Evolutionary conservation across 2,329 filamentous ascomycete genomes (phyloP).

Genomic region (Nothomitra cinnamomea): DNA sequence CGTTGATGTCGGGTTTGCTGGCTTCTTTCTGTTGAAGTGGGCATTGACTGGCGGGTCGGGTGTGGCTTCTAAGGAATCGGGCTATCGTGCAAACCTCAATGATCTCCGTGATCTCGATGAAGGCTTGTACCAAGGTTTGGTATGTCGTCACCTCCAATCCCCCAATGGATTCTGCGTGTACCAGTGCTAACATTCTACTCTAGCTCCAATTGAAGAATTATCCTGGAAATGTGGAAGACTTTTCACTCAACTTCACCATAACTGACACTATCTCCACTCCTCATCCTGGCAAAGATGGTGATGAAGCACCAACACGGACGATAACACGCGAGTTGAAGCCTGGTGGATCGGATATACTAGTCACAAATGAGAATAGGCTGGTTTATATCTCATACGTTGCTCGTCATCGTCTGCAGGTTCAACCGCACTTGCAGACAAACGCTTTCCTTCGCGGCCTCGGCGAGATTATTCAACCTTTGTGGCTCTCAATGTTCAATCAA

Average conservation of each 20-base stretch:
- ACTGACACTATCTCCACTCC: slow-evolving; percentile 41
- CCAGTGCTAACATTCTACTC: background rate
- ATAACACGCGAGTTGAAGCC: slow-evolving; percentile 60
- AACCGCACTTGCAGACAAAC: slow-evolving; percentile 64
- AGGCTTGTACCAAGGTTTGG: slow-evolving; percentile 72
- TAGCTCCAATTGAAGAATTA: slow-evolving; percentile 65
- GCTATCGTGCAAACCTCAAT: slow-evolving; percentile 84
- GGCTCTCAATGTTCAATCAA: slow-evolving; percentile 98
- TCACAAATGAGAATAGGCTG: slow-evolving; percentile 83
- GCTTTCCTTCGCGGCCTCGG: slow-evolving; percentile 78
- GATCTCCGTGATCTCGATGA: slow-evolving; percentile 87
- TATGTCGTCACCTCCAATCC: slow-evolving; percentile 15
- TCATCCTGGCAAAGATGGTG: slow-evolving; percentile 6
- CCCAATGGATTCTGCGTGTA: background rate
- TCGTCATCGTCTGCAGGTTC: slow-evolving; percentile 66
- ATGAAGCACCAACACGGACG: slow-evolving; percentile 33
- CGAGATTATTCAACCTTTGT: slow-evolving; percentile 75
- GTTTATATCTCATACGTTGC: slow-evolving; percentile 92
- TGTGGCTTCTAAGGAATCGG: slow-evolving; percentile 46
- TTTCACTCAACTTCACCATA: slow-evolving; percentile 78
- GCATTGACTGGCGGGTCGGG: slow-evolving; percentile 51
- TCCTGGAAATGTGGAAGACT: slow-evolving; percentile 58
- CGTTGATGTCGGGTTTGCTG: slow-evolving; percentile 80
- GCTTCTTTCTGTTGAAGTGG: slow-evolving; percentile 96
- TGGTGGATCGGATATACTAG: slow-evolving; percentile 56